Conservation (phyloP, 208 protist genomes). For the Crithidia brevicula region DNA sequence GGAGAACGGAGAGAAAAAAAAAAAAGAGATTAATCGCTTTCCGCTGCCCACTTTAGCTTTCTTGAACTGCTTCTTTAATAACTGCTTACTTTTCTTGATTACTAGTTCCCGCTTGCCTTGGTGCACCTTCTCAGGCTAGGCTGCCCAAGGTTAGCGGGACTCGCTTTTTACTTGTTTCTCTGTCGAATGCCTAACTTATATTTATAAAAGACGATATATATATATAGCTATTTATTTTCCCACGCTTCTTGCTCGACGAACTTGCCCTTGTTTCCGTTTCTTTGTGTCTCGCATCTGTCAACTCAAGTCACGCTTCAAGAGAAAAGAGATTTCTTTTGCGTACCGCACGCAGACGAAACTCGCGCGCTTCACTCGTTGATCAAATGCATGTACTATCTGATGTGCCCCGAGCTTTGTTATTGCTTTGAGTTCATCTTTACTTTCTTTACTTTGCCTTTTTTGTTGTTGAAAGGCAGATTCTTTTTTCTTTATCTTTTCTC, state of each 20-base stretch:
- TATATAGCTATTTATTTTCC: no score
- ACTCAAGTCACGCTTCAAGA: neutral
- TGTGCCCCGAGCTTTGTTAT: neutral
- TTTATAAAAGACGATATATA: constrained; percentile 2
- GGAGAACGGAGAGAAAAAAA: neutral
- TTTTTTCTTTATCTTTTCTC: constrained; percentile 10
- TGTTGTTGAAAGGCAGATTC: constrained; percentile 4
- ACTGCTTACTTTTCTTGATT: neutral
- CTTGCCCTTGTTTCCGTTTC: neutral
- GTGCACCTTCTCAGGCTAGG: neutral
- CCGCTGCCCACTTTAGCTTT: no score
- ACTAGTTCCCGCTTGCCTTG: neutral
- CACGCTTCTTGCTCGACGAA: no score
- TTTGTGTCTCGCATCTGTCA: neutral
- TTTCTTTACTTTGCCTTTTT: neutral
- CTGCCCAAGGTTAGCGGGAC: neutral
- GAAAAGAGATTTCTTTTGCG: neutral
- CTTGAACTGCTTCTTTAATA: neutral
- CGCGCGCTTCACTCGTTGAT: constrained; percentile 7
- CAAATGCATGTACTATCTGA: constrained; percentile 7
- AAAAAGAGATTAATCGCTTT: neutral
- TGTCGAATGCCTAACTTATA: constrained; percentile 11
- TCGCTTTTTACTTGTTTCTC: constrained; percentile 6
- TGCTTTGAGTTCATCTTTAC: neutral
- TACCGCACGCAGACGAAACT: neutral